A percentile compares a stretch with the other conserved stretches of the same genome.
phyloP scores from a whole-genome alignment of 208 protist species.

The Wallacemonas sp. region DNA sequence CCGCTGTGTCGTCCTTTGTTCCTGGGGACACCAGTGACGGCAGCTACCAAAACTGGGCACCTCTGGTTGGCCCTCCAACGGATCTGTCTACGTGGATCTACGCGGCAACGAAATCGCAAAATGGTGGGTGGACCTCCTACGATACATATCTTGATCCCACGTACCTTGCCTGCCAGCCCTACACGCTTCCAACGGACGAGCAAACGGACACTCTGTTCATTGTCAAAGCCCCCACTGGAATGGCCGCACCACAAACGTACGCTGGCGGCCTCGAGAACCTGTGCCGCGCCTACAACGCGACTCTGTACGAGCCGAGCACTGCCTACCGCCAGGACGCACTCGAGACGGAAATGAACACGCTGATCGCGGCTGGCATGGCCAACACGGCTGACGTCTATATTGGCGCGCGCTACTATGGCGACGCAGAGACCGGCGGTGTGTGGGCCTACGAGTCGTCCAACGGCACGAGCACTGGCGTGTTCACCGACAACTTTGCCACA shows the following conservation, averaged over 20 bases:
- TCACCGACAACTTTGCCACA: neutral
- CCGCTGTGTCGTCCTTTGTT: conserved; percentile 3
- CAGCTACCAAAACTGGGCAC: conserved; percentile 10
- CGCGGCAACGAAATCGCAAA: neutral
- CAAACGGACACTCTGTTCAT: neutral
- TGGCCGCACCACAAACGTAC: neutral
- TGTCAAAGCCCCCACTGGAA: neutral
- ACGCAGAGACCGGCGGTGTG: neutral
- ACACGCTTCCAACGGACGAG: neutral
- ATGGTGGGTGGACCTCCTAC: neutral
- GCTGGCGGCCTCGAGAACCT: neutral
- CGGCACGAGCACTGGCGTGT: neutral
- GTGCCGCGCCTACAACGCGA: neutral
- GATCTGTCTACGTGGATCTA: neutral
- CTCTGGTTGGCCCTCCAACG: neutral
- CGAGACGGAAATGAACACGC: neutral
- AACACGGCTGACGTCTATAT: neutral
- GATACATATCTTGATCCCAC: neutral
- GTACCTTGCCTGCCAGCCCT: neutral
- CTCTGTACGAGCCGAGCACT: neutral
- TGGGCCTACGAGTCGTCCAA: neutral
- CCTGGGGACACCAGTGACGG: conserved; percentile 2
- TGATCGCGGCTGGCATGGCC: neutral
- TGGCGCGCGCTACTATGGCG: neutral
- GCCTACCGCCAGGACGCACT: neutral